Evolutionary conservation across 1,284 basidiomycete genomes (phyloP).

Genomic region (Leccinum insigne): DNA sequence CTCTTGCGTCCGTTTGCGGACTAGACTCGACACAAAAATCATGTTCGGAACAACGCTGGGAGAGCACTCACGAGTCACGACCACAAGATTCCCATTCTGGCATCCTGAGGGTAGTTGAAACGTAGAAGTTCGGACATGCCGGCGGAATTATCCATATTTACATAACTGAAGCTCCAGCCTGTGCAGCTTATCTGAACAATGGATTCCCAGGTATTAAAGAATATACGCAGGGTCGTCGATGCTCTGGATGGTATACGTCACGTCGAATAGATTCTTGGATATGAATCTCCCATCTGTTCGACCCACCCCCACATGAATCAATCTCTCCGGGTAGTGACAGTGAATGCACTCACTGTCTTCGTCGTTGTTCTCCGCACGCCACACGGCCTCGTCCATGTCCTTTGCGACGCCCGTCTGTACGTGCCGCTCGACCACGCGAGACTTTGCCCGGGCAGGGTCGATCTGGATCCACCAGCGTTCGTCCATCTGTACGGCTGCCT

Average conservation of each 20-base stretch:
- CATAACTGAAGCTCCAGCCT: not conserved
- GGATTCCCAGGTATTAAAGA: not conserved
- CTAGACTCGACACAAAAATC: not conserved
- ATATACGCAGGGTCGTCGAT: conserved; percentile 24
- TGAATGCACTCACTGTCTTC: conserved; percentile 62
- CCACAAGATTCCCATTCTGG: not conserved
- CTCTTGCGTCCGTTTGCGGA: not conserved
- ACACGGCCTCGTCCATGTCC: conserved; percentile 62
- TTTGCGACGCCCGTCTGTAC: conserved; percentile 73
- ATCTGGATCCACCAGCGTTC: conserved; percentile 79
- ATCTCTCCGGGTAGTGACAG: not conserved
- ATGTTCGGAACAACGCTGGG: not conserved
- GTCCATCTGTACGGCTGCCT: conserved; percentile 69
- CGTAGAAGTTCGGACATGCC: not conserved
- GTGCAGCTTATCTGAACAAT: not conserved
- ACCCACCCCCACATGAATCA: not conserved
- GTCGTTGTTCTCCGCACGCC: conserved; percentile 76
- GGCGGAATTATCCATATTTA: not conserved
- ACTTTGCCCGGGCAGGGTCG: conserved; percentile 57
- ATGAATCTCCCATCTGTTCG: conserved; percentile 27
- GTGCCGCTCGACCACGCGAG: conserved; percentile 73
- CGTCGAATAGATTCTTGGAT: conserved; percentile 19
- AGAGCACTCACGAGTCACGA: not conserved
- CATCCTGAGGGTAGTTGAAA: not conserved
- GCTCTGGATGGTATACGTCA: conserved; percentile 29